Evolutionary conservation across 805 yeast genomes (phyloP).

Genomic region (Komagataella populi): DNA sequence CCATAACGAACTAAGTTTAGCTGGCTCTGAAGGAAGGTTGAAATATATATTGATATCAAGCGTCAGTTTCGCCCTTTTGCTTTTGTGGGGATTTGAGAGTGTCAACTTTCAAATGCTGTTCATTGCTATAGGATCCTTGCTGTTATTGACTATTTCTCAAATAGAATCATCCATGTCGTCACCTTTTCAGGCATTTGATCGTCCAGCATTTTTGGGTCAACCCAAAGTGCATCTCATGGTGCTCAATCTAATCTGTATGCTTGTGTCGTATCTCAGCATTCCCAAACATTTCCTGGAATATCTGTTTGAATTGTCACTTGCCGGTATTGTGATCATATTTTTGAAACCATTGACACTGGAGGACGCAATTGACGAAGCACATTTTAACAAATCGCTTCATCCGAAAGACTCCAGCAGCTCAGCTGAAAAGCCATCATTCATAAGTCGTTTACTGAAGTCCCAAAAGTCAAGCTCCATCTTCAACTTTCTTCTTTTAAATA

Average conservation of each 20-base stretch:
- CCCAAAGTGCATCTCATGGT: neutral
- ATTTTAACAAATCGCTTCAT: neutral
- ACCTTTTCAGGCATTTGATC: conserved; percentile 3
- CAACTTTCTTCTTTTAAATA: conserved; percentile 70
- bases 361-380: neutral
- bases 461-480: conserved; percentile 81
- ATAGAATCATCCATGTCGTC: conserved; percentile 10
- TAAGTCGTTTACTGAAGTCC: conserved; percentile 26
- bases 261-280: neutral
- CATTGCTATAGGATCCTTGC: conserved; percentile 15
- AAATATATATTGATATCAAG: neutral
- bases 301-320: neutral
- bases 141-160: conserved; percentile 15
- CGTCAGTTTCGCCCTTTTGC: conserved; percentile 3
- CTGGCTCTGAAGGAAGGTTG: conserved; percentile 1
- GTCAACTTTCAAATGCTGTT: conserved; percentile 16
- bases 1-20: neutral
- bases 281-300: neutral
- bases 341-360: neutral
- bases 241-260: neutral
- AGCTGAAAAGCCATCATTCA: conserved; percentile 3
- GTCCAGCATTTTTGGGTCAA: conserved; percentile 5
- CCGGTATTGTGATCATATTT: neutral
- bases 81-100: conserved; percentile 6
- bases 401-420: neutral